These are phyloP conservation scores for Dactylellina sp. DNA, from an alignment of 2,329 filamentous ascomycete genomes.

Conservation along the genomic window DNA sequence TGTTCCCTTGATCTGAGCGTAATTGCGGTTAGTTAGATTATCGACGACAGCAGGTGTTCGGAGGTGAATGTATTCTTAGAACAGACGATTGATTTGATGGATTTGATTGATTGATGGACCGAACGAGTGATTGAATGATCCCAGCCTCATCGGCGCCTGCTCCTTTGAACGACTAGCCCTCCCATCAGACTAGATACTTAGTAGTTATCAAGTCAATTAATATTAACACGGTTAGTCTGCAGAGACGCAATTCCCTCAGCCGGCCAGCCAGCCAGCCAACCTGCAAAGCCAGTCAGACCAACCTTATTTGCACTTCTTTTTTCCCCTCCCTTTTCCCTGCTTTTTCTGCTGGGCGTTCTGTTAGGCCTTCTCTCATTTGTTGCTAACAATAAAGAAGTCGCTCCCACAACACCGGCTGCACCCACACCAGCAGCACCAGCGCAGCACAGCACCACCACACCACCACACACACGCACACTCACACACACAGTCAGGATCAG, in stretches of 20 bases:
- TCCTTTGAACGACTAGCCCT: constrained; percentile 7
- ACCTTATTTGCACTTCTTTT: constrained; percentile 49
- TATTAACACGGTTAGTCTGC: not conserved
- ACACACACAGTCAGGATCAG: constrained; percentile 9
- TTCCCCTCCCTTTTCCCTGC: constrained; percentile 17
- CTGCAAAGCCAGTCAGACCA: constrained; percentile 13
- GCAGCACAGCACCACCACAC: constrained; percentile 12
- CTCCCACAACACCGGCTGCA: too few relatives aligned
- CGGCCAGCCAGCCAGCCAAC: constrained; percentile 14
- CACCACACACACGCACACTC: not conserved
- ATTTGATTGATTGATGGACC: too few relatives aligned
- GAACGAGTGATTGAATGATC: too few relatives aligned
- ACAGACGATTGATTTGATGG: not conserved
- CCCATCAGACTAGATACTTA: not conserved
- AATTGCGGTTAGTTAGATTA: constrained; percentile 3
- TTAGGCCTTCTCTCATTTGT: too few relatives aligned
- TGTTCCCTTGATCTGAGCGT: constrained; percentile 9
- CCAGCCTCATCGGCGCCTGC: constrained; percentile 7
- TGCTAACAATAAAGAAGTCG: too few relatives aligned
- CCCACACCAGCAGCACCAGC: too few relatives aligned
- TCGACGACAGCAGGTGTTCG: not conserved
- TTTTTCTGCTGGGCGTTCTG: too few relatives aligned
- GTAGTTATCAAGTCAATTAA: not conserved
- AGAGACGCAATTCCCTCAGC: not conserved
- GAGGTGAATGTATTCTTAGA: not conserved